phyloP scores from a whole-genome alignment of 1,139 yeast species.

The Lodderomyces orthopsilosis region DNA sequence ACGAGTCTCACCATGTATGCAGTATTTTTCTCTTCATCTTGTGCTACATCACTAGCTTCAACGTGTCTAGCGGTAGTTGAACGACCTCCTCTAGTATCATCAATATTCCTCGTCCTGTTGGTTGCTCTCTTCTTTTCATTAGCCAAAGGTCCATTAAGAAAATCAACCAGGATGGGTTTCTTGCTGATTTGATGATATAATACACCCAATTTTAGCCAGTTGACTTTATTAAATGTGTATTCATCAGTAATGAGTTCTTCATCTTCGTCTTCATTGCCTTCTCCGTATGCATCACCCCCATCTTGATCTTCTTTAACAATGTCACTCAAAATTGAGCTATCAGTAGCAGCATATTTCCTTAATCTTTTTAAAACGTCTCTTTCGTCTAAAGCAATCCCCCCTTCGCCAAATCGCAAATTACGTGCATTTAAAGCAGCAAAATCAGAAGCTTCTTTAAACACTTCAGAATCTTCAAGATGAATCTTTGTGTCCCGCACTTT shows the following conservation, averaged over 20 bases:
- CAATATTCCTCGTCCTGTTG: slow-evolving; percentile 32
- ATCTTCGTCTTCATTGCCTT: slow-evolving; percentile 11
- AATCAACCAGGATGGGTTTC: slow-evolving; percentile 54
- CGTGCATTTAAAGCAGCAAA: slow-evolving; percentile 53
- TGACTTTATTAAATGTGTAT: slow-evolving; percentile 35
- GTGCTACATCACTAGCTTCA: slow-evolving; percentile 48
- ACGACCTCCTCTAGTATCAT: slow-evolving; percentile 37
- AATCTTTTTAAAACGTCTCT: slow-evolving; percentile 45
- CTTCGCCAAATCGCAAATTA: slow-evolving; percentile 54
- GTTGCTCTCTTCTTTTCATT: slow-evolving; percentile 51
- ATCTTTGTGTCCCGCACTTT: slow-evolving; percentile 24
- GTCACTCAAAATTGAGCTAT: slow-evolving; percentile 15
- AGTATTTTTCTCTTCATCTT: slow-evolving; percentile 53
- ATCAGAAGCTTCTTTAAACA: slow-evolving; percentile 37
- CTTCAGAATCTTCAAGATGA: slow-evolving; percentile 37
- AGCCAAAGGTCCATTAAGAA: slow-evolving; percentile 72
- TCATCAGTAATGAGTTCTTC: slow-evolving; percentile 16
- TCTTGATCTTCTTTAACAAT: slow-evolving; percentile 10
- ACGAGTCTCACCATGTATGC: slow-evolving; percentile 56
- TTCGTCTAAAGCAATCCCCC: slow-evolving; percentile 47
- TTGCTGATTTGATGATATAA: slow-evolving; percentile 47
- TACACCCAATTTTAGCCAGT: slow-evolving; percentile 64
- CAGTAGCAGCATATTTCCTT: slow-evolving; percentile 32
- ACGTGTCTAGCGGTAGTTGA: slow-evolving; percentile 56
- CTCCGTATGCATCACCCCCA: slow-evolving; percentile 9